Base-by-base conservation (phyloP, 2,329 filamentous ascomycete genomes). In the Diaporthe sp. region DNA sequence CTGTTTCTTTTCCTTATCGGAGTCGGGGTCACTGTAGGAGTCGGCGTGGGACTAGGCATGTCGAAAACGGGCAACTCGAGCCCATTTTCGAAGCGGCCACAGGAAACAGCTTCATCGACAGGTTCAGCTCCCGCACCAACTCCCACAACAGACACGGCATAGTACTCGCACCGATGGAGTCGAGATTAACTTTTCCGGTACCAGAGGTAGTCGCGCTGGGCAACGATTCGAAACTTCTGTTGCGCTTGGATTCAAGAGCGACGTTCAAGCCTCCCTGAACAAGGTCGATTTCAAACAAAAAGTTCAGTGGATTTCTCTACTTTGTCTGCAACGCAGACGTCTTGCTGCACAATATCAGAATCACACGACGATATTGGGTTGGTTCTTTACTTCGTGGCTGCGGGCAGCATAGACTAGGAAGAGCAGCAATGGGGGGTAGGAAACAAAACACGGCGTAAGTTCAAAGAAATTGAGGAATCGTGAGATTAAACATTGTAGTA, bases 41-140 rank as follows among this genome's bases (percentile, higher is more conserved):
- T 71, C n/a, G 68, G 68, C 55, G 68, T 71, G 30, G 68, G 68
- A 10, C 42, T 59, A 39, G 68, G 68, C 42, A 71, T 59, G 53
- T 51, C 68, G 12, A 61, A 44, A 39, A 39, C 68, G n/a, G 13
- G 27, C 42, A 35, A 37, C 12, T 59, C 68, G 55, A 61, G 68
- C 15, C 68, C 68, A 37, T 71, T 59, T 51, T 71, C 42, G 44
- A 13, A 61, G 30, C 55, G n/a, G 15, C 30, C 42, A 3, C n/a
- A 61, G 17, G 22, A 22, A 44, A 27, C 30, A 2, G 6, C 32
- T 19, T 37, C 30, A 12, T 71, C 39, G 15, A 17, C 68, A 50
- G 19, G 32, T 27, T n/a, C 15, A 35, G 25, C 68, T 25, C 19
- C 30, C 22, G 25, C 7, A 19, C 27, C 37, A 70, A 37, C 22